These are phyloP conservation scores for Coleophoma eucalyptorum DNA, from an alignment of 2,329 filamentous ascomycete species.

Conservation along the genomic window DNA sequence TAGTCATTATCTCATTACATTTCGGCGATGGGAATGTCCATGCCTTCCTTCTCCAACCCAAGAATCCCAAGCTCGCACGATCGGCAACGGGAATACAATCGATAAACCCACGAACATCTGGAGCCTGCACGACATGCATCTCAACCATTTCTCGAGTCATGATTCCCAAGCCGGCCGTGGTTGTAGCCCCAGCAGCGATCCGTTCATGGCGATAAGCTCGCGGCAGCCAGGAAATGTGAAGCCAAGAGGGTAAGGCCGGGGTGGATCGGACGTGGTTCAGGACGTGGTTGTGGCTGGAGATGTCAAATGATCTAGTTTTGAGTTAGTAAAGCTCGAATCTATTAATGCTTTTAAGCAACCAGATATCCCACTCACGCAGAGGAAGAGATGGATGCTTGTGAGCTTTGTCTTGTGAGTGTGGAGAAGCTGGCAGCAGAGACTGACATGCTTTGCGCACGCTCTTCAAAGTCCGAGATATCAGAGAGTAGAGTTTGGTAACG, in stretches of 20 bases:
- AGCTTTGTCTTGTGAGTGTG: constrained; percentile 1
- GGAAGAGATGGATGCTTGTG: not conserved
- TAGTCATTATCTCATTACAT: constrained; percentile 16
- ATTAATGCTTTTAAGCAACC: not conserved
- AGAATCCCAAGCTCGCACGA: constrained; percentile 6
- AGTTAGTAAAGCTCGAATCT: not conserved
- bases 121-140: constrained; percentile 25
- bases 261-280: constrained; percentile 12
- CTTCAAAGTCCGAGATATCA: too few relatives aligned
- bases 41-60: constrained; percentile 26
- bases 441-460: not conserved
- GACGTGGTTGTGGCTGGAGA: constrained; percentile 18
- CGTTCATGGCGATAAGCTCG: constrained; percentile 24
- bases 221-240: constrained; percentile 17
- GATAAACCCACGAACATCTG: constrained; percentile 19
- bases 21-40: constrained; percentile 28
- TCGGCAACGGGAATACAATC: constrained; percentile 26
- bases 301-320: constrained; percentile 14
- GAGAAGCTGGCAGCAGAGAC: not conserved
- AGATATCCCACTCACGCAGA: not conserved
- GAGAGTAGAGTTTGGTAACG: too few relatives aligned
- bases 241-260: constrained; percentile 14
- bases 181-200: constrained; percentile 23
- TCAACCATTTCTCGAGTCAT: constrained; percentile 24
- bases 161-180: constrained; percentile 18